Conservation (phyloP, 495 filamentous ascomycete genomes). For the Lophiotrema nucula region DNA sequence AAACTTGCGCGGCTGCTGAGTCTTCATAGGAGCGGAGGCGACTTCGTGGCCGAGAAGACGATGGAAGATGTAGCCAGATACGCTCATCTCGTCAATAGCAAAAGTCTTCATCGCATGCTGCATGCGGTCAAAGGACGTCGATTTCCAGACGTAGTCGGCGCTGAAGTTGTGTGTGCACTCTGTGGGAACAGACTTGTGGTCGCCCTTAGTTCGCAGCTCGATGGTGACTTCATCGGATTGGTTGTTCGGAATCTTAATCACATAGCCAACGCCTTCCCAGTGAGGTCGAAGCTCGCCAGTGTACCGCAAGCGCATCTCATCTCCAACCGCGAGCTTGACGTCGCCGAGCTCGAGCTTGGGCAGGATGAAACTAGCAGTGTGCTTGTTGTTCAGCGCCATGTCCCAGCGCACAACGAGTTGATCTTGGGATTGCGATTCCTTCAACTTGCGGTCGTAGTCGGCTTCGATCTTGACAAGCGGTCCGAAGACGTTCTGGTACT, state of each 20-base stretch:
- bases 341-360: slow-evolving; percentile 97
- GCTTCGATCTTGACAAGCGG: slow-evolving; percentile 98
- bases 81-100: slow-evolving; percentile 95
- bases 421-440: slow-evolving; percentile 97
- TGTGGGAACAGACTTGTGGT: slow-evolving; percentile 91
- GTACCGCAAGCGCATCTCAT: slow-evolving; percentile 98
- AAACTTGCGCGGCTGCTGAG: slow-evolving; percentile 92
- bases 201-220: slow-evolving; percentile 83
- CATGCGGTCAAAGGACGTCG: slow-evolving; percentile 98
- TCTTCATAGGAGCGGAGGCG: slow-evolving; percentile 93
- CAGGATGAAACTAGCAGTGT: slow-evolving; percentile 90
- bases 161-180: slow-evolving; percentile 98
- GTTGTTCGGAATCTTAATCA: slow-evolving; percentile 99
- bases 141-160: slow-evolving; percentile 99
- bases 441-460: slow-evolving; percentile 98
- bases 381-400: slow-evolving; percentile 95
- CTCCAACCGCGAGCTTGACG: slow-evolving; percentile 95
- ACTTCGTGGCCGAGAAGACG: slow-evolving; percentile 95
- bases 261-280: slow-evolving; percentile 98
- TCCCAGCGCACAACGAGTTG: slow-evolving; percentile 93
- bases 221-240: slow-evolving; percentile 97
- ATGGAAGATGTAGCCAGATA: slow-evolving; percentile 98
- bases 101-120: slow-evolving; percentile 99
- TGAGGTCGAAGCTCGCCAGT: slow-evolving; percentile 88
- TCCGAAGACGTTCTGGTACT: slow-evolving; percentile 99